Evolutionary conservation across 768 basidiomycete species (phyloP).

Genomic region (Cystobasidium onofrii): DNA sequence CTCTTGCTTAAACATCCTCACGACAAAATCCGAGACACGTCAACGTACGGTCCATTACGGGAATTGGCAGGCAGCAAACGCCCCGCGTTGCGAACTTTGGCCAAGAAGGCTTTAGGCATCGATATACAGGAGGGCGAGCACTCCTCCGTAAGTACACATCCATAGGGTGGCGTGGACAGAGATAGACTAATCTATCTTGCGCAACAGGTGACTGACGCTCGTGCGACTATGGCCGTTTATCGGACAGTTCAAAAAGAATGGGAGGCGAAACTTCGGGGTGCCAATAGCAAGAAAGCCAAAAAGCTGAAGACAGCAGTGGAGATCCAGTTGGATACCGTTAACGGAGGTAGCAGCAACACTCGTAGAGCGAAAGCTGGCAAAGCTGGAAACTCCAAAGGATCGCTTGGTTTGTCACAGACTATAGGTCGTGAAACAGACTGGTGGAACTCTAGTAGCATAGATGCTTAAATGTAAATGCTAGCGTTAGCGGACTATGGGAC

Average conservation of each 20-base stretch:
- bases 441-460: constrained; percentile 14
- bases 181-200: constrained; percentile 2
- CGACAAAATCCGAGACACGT: constrained; percentile 47
- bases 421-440: constrained; percentile 11
- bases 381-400: background rate
- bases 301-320: background rate
- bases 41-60: constrained; percentile 47
- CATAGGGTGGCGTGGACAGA: background rate
- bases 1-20: constrained; percentile 48
- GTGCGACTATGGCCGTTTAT: constrained; percentile 91
- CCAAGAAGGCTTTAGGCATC: constrained; percentile 66
- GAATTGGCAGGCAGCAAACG: constrained; percentile 57
- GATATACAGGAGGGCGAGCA: constrained; percentile 61
- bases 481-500: too few species aligned
- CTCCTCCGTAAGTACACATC: constrained; percentile 61
- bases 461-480: too few species aligned
- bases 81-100: constrained; percentile 71
- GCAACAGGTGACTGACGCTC: constrained; percentile 73
- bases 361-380: background rate
- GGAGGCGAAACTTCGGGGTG: constrained; percentile 52
- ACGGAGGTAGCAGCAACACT: background rate
- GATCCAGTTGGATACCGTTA: background rate
- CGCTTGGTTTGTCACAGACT: constrained; percentile 1
- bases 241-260: constrained; percentile 71
- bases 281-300: background rate